A percentile compares a stretch with the other conserved stretches of the same genome.
phyloP scores from a whole-genome alignment of 192 early-diverging fungal genomes.

The Coemansia javaensis region DNA sequence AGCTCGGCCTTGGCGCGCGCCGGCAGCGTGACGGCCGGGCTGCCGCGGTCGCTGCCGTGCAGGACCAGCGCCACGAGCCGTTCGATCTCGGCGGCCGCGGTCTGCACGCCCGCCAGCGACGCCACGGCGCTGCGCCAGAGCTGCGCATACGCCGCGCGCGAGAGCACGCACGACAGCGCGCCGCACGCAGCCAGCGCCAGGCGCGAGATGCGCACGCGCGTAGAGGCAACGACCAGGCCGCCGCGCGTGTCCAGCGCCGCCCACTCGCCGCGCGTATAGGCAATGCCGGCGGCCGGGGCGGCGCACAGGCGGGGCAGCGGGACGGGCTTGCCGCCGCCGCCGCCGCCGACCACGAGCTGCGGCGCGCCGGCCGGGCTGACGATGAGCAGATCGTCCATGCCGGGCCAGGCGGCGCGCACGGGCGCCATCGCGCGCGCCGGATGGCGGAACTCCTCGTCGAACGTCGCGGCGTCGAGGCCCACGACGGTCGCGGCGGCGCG shows the following conservation, averaged over 20 bases:
- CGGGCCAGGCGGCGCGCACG: conserved; percentile 6
- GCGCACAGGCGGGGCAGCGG: not conserved
- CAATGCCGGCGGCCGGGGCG: conserved; percentile 3
- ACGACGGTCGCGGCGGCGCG: conserved; percentile 8
- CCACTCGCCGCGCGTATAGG: conserved; percentile 2
- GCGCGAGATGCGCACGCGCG: conserved; percentile 9
- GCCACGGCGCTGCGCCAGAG: conserved; percentile 20
- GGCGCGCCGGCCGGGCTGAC: conserved; percentile 14
- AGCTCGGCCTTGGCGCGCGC: conserved; percentile 22
- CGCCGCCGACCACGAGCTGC: conserved; percentile 10
- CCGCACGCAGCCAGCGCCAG: conserved; percentile 4
- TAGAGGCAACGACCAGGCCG: conserved; percentile 1
- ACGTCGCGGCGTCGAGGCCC: conserved; percentile 13
- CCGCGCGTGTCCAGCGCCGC: not conserved
- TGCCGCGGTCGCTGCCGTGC: conserved; percentile 8
- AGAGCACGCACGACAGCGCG: conserved; percentile 32
- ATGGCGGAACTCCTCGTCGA: conserved; percentile 24
- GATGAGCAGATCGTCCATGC: conserved; percentile 31
- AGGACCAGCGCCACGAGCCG: conserved; percentile 21
- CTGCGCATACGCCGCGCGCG: conserved; percentile 5
- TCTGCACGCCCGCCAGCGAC: not conserved
- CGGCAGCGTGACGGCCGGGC: conserved; percentile 5
- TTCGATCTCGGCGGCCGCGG: conserved; percentile 7
- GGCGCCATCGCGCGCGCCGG: conserved; percentile 25
- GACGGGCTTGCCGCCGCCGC: conserved; percentile 9